Base-by-base conservation (phyloP, 768 basidiomycete species). In the Panellus pusillus region DNA sequence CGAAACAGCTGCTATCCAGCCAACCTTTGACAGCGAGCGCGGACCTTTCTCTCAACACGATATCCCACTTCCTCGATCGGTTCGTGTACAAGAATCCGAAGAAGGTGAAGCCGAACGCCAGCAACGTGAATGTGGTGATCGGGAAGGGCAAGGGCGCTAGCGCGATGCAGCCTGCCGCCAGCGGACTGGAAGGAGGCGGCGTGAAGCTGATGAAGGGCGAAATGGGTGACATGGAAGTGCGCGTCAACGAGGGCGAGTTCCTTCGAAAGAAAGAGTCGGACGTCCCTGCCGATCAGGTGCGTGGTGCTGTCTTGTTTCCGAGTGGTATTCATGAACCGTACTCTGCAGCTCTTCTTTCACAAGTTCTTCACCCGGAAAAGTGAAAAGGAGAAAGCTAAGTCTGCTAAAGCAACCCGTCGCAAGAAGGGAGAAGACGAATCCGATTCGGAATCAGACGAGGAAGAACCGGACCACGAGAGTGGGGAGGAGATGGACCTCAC, bases 1-100 rank as follows among this genome's bases (percentile, higher is more conserved):
- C 93, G 0, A 80, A 80, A 7, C 91, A 97, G 66, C 80, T 99
- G 11, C 79, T 98, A 44, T 65, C 74, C 1, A 80, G 79, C 8
- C 77, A 86, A 44, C 86, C 88, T 0, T 73, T 98, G 11, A 91
- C 92, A 0, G 87, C 90, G 9, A 87, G 83, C 9, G 80, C 92
- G 0, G 95, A 98, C 65, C 87, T 99, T 44, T 86, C 91, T 9
- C 84, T 93, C 52, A 94, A 97, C 73, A 95, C 94, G 0, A 82
- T 98, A 19, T 87, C 91, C 0, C 91, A 94, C 63, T 98, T 99
- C 82, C 81, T 98, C 37, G 97, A 98, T 66, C 84, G 95, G 2
- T 98, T 98, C 72, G 91, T 98, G 39, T 98, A 93, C 76, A 92
- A 94, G 70, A 98, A 98, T 67, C 87, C 94, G 1, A 98, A 98